Evolutionary conservation across 306 rosid genomes (phyloP).

Genomic region (Ormosia semicastrata): DNA sequence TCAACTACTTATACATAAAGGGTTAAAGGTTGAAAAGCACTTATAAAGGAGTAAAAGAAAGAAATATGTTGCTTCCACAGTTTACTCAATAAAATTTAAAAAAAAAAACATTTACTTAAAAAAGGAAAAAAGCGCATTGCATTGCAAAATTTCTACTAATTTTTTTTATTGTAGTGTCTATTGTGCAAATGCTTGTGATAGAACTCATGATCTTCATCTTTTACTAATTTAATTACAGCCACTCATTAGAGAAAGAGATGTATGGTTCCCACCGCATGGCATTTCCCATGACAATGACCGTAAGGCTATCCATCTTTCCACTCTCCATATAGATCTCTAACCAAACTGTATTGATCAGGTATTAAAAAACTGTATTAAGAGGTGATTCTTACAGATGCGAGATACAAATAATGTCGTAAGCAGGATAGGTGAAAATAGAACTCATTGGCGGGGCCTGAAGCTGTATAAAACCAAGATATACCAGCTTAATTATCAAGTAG

Average conservation of each 20-base stretch:
- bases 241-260: background rate
- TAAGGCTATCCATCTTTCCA: constrained; percentile 17
- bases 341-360: constrained; percentile 1
- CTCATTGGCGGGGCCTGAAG: background rate
- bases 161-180: background rate
- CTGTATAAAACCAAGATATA: background rate
- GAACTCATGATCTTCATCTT: background rate
- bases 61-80: background rate
- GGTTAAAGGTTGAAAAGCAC: no score
- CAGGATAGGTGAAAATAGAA: background rate
- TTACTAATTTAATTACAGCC: background rate
- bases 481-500: background rate
- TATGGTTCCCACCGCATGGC: background rate
- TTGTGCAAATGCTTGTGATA: background rate
- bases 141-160: background rate
- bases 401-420: background rate
- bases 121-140: background rate
- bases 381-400: background rate
- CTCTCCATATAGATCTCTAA: background rate
- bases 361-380: background rate
- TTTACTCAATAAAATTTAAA: background rate
- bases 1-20: no score
- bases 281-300: constrained; percentile 7
- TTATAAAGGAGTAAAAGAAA: no score
- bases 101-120: background rate